These are phyloP conservation scores for Agrocybe pediades DNA, from an alignment of 768 basidiomycete species.

Conservation along the genomic window DNA sequence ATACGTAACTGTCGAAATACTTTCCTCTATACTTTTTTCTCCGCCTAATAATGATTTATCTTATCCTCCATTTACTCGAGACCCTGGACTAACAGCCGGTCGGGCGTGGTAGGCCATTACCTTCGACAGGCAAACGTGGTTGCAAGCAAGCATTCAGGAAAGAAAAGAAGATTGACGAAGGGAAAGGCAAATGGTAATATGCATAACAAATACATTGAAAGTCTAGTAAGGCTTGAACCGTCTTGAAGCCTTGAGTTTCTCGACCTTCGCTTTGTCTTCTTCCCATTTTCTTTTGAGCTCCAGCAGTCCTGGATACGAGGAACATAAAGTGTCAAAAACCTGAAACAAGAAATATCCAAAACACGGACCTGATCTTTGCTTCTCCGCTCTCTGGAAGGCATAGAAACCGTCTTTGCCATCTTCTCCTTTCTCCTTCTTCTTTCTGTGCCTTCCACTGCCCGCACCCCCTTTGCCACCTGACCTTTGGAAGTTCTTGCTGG, in stretches of 20 bases:
- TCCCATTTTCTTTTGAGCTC: slow-evolving; percentile 83
- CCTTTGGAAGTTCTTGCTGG: slow-evolving; percentile 69
- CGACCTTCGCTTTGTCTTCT: slow-evolving; percentile 84
- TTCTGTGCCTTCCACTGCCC: slow-evolving; percentile 47
- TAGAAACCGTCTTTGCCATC: slow-evolving; percentile 78
- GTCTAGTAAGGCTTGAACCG: slow-evolving; percentile 86
- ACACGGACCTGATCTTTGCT: slow-evolving; percentile 75
- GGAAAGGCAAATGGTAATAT: too few species aligned
- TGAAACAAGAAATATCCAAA: background rate
- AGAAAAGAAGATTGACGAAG: background rate
- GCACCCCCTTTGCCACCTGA: slow-evolving; percentile 44
- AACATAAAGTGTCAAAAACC: background rate
- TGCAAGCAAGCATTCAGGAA: too few species aligned
- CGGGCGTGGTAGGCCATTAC: too few species aligned
- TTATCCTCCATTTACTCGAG: too few species aligned
- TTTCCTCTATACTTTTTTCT: too few species aligned
- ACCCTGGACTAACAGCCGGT: too few species aligned
- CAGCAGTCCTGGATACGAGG: slow-evolving; percentile 55
- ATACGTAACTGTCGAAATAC: too few species aligned
- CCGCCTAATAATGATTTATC: too few species aligned
- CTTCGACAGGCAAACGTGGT: too few species aligned
- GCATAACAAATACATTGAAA: background rate
- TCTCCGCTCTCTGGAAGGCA: slow-evolving; percentile 88
- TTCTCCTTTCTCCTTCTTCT: slow-evolving; percentile 46
- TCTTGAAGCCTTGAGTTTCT: slow-evolving; percentile 74